Evolutionary conservation across 257 asterid genomes (phyloP), one percentile per base, ranked within the genome.

Genomic region (Orobanche coerulescens): DNA sequence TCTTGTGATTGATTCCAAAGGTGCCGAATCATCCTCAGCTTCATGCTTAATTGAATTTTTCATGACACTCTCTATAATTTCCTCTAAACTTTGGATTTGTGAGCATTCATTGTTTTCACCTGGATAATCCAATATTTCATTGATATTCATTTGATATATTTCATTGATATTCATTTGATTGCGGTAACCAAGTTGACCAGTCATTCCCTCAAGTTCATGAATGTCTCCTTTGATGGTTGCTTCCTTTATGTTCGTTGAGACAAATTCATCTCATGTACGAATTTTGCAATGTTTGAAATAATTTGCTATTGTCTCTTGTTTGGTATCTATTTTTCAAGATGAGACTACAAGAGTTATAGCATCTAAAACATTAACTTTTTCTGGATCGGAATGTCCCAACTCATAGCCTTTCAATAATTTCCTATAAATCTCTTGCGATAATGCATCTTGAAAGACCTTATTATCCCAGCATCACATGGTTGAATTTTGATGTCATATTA

Each of bases 281-380:
- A n/a, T n/a, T n/a, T n/a, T n/a, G n/a, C n/a, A n/a, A n/a, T n/a
- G n/a, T n/a, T 19, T 23, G 6, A 40, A 40, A 40, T 5, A 37
- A 40, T 40, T 11, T 12, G 15, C n/a, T n/a, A 12, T 14, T 46
- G 53, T 46, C 25, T 46, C 4, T 46, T 4, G 9, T 14, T 14
- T 4, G 18, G 14, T 0, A 46, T 46, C 7, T 30, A 30, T 46
- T 18, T 20, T 15, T 22, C 53, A 46, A 46, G 53, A 0, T 46
- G 24, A 19, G 7, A 46, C 25, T 46, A 18, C 22, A 15, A 46
- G 24, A 46, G 1, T 39, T 12, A 39, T 39, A 2, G 24, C 57
- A 50, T 23, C 33, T 11, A 20, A 40, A 28, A 70, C 13, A 70
- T 70, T 37, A 33, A 40, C 52, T 34, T 62, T 55, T 43, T 25